Base-by-base conservation (phyloP, 192 early-diverging fungal genomes). In the Rhizoclosmatium globosum region DNA sequence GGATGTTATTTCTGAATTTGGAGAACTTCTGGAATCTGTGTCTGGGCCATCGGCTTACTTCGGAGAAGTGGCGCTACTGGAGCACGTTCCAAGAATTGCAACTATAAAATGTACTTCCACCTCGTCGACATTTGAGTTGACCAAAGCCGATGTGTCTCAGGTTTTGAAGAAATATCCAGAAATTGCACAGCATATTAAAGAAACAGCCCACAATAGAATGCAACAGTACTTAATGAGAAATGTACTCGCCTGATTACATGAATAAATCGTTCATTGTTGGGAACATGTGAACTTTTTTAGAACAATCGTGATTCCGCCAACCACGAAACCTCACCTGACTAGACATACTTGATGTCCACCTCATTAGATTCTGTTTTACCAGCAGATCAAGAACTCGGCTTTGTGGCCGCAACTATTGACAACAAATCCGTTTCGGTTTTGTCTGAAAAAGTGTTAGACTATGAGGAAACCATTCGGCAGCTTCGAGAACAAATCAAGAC, bases 31-130 rank as follows among this genome's bases (percentile, higher is more conserved):
- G 42, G 81, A 89, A 76, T 76, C 83, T 47, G 81, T 71, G 19
- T 71, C 47, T 11, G 78, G 81, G 1, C 82, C 81, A 50, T 74
- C 82, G 45, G 68, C 83, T n/a, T 89, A 71, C 44, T 89, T 89
- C 78, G 88, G 88, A 42, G 88, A 89, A 80, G 88, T 89, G 2
- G 82, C 88, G 21, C 74, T 90, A 21, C 77, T 89, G 6, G 79
- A 87, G 71, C 64, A 87, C 58, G 86, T 87, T n/a, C 85, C 86
- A 9, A 64, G 86, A 50, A 87, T 81, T 7, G 86, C 85, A 38
- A 77, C 82, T 4, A 64, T 87, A 45, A 74, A 69, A 38, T 81
- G 83, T 17, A 58, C 21, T 3, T 69, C 69, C n/a, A 68, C 47
- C 0, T 87, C 85, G 62, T 85, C 82, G 11, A 80, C 80, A 4